Base-by-base conservation (phyloP, 768 basidiomycete species). In the Lactarius pseudohatsudake region DNA sequence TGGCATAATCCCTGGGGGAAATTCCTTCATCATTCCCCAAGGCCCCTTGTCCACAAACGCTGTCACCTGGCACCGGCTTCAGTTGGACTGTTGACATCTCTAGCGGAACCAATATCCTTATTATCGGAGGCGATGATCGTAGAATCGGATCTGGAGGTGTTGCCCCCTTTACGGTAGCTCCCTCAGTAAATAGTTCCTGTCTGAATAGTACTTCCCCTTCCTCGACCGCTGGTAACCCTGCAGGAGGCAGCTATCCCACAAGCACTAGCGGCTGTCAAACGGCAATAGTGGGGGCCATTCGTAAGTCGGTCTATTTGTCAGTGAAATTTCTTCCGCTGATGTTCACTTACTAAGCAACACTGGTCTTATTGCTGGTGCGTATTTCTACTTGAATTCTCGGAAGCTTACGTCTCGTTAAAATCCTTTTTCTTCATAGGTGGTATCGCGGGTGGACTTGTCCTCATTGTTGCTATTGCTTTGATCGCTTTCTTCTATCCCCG, bases 1-100 rank as follows among this genome's bases (percentile, higher is more conserved):
- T 30, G 90, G 90, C 3, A 79, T 91, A 54, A 92, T 92, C 38
- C 92, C 92, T 1, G 92, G 91, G 1, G 91, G 91, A 16, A 79
- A 89, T 60, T 90, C 90, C 0, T 91, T 92, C 73, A 70, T 79
- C 8, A 83, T 93, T 53, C 88, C 88, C 1, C 67, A 81, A 69
- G 80, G 80, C 16, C 32, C 72, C 2, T 73, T 88, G 22, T 83
- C 88, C 5, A 65, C 58, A 1, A 75, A 81, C 3, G 28, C 72
- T 0, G 64, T 70, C 0, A 73, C 84, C 66, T n/a, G 88, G 89
- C 11, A 84, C 82, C 8, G 91, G 91, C 1, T 91, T 92, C 70
- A 74, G 71, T 13, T 94, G 91, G 91, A 84, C 79, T 13, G 85
- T 88, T 0, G 78, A 83, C 16, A 75, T 92, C 16, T 82, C 86